phyloP scores from a whole-genome alignment of 1,139 yeast species.

The Geotrichum restrictum region DNA sequence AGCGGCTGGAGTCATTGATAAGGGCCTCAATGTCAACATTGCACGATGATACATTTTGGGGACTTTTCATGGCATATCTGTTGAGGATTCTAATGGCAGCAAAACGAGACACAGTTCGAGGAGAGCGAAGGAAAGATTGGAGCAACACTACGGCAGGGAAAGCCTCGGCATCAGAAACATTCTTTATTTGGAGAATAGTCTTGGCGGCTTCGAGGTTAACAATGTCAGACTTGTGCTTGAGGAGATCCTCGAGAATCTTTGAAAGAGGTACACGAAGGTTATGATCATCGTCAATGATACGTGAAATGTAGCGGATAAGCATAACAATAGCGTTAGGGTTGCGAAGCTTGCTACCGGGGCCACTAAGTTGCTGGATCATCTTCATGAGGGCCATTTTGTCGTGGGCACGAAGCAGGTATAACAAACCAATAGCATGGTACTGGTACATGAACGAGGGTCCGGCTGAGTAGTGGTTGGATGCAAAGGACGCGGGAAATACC shows the following conservation, averaged over 20 bases:
- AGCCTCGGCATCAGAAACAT: slow-evolving; percentile 60
- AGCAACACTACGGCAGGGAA: slow-evolving; percentile 64
- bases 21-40: slow-evolving; percentile 80
- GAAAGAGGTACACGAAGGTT: slow-evolving; percentile 45
- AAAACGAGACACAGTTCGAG: slow-evolving; percentile 85
- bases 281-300: slow-evolving; percentile 61
- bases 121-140: slow-evolving; percentile 76
- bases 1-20: slow-evolving; percentile 83
- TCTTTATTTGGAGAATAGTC: slow-evolving; percentile 62
- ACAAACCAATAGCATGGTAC: slow-evolving; percentile 89
- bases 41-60: slow-evolving; percentile 70
- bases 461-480: slow-evolving; percentile 28
- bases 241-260: slow-evolving; percentile 66
- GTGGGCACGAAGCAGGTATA: slow-evolving; percentile 82
- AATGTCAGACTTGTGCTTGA: slow-evolving; percentile 80
- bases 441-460: slow-evolving; percentile 66
- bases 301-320: slow-evolving; percentile 76
- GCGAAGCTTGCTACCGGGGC: slow-evolving; percentile 44
- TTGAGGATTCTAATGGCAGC: slow-evolving; percentile 90
- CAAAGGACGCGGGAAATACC: slow-evolving; percentile 52
- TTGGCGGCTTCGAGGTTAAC: slow-evolving; percentile 94
- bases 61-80: slow-evolving; percentile 74
- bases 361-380: slow-evolving; percentile 73
- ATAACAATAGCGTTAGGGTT: slow-evolving; percentile 68
- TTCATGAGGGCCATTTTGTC: slow-evolving; percentile 94